Conservation (phyloP, 2,329 filamentous ascomycete species). For the Diaporthe citriasiana region DNA sequence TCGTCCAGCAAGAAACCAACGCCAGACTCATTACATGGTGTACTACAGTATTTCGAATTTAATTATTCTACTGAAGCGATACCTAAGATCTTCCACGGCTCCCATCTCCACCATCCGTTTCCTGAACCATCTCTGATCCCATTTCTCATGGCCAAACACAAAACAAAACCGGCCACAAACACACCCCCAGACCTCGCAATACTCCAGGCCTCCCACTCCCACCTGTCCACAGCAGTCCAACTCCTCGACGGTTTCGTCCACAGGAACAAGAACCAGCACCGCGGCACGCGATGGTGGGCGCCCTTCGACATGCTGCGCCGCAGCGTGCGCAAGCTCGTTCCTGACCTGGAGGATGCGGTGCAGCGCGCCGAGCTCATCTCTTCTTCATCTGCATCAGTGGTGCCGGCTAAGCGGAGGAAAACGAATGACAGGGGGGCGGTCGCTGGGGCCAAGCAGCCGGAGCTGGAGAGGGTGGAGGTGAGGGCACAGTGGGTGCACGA, state of each 20-base stretch:
- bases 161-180: not conserved
- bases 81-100: not conserved
- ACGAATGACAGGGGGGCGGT: not conserved
- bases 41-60: not conserved
- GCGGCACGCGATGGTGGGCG: conserved; percentile 83
- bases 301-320: conserved; percentile 81
- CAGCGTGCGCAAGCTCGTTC: conserved; percentile 68
- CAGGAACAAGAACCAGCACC: conserved; percentile 94
- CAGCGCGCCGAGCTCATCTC: conserved; percentile 35
- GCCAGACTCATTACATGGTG: not conserved
- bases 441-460: conserved; percentile 22
- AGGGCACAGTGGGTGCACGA: conserved; percentile 58
- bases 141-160: conserved; percentile 9
- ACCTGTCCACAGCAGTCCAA: conserved; percentile 58
- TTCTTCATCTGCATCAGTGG: conserved; percentile 33
- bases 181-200: not conserved
- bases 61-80: conserved; percentile 6
- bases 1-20: not conserved
- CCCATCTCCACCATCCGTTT: not conserved
- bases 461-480: conserved; percentile 38
- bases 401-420: conserved; percentile 38
- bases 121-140: too few relatives aligned
- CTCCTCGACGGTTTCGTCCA: conserved; percentile 82
- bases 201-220: conserved; percentile 44
- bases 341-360: conserved; percentile 50